These are phyloP conservation scores for Entophlyctis luteolus DNA, from an alignment of 192 early-diverging fungal species.

Conservation along the genomic window DNA sequence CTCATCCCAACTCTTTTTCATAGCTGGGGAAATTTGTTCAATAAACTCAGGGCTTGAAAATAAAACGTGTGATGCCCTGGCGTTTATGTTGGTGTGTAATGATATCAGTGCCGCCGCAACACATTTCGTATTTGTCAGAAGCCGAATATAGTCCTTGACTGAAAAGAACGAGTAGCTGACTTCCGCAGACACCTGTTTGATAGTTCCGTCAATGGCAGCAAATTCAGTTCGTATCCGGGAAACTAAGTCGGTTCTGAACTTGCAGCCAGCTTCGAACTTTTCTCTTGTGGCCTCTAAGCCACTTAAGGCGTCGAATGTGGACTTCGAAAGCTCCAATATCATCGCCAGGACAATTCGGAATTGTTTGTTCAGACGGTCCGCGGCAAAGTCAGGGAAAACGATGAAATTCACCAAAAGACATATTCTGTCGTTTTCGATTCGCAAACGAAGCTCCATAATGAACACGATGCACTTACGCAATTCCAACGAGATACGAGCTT, in stretches of 20 bases:
- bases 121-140: not conserved
- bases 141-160: constrained; percentile 15
- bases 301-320: not conserved
- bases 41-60: constrained; percentile 10
- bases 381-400: constrained; percentile 22
- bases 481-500: constrained; percentile 7
- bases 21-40: constrained; percentile 1
- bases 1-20: not conserved
- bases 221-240: not conserved
- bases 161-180: constrained; percentile 14
- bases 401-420: constrained; percentile 5
- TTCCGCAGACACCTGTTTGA: constrained; percentile 25
- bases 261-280: not conserved
- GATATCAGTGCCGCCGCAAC: constrained; percentile 12
- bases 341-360: not conserved
- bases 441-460: no score
- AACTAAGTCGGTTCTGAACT: not conserved
- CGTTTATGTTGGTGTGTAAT: constrained; percentile 4
- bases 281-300: constrained; percentile 6
- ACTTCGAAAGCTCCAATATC: not conserved
- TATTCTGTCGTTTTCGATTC: no score
- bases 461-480: no score
- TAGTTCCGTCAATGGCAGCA: constrained; percentile 4
- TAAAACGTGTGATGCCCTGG: not conserved
- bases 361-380: constrained; percentile 2